Base-by-base conservation (phyloP, 192 early-diverging fungal species). In the Coemansia sp. region DNA sequence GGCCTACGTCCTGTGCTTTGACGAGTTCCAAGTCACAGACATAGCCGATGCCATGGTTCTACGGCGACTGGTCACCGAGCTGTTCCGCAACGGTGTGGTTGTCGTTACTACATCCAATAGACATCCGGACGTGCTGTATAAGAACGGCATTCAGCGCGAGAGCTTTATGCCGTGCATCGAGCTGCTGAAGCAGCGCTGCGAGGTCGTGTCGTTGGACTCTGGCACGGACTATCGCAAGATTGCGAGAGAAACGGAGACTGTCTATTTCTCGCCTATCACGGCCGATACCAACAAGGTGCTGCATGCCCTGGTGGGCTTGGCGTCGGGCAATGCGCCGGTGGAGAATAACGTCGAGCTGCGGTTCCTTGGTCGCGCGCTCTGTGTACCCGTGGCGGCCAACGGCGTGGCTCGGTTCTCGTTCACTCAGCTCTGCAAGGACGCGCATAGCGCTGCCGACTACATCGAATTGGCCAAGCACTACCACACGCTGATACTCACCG, bases 31-130 rank as follows among this genome's bases (percentile, higher is more conserved):
- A 39, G 97, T 99, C 8, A 99, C 97, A 2, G 95, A 99, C 75
- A 98, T 99, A 68, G 94, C 93, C 5, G 97, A 99, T 75, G 97
- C 97, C 65, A 97, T 97, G 97, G 89, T 97, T 38, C 69, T 97
- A 55, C 85, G 95, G 47, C 88, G 89, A 6, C 80, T 97, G 31
- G 88, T 96, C 66, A 86, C 87, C 2, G 93, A 95, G 74, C 80
- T 99, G 34, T 95, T 97, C 65, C 78, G 86, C 5, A 73, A 89
- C 39, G 95, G 95, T 34, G 92, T 98, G 1, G 92, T 99, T 1
- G 73, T 97, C 20, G 92, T 99, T 4, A 93, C 95, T 13, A 99
- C 96, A 0, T 95, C 94, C 8, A 99, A 99, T 76, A 84, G 97
- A 31, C 96, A 91, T 53, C 97, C 96, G 0, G 89, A 93, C 46